Percentiles rank a stretch among this genome's conserved stretches.
Evolutionary conservation across 352 stramenopile species (phyloP).

Genomic region (Globisporangium splendens): DNA sequence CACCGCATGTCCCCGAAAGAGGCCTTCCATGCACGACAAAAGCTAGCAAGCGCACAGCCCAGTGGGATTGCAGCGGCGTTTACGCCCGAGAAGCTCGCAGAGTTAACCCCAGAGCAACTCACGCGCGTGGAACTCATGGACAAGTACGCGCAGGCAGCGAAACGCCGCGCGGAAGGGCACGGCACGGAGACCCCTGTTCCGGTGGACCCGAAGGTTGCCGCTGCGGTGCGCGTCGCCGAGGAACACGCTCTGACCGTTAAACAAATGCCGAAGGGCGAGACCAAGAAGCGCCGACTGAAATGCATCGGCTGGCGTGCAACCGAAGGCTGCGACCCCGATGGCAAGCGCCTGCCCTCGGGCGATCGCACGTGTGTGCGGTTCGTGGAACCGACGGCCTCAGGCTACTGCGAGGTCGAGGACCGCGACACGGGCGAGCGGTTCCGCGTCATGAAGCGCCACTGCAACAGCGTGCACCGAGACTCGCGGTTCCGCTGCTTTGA

Average conservation of each 20-base stretch:
- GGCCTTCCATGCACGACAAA: constrained; percentile 12
- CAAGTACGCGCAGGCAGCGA: constrained; percentile 1
- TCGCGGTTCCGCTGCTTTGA: constrained; percentile 20
- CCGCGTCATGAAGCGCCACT: constrained; percentile 17
- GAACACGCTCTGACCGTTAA: constrained; percentile 24
- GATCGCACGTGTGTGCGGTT: constrained; percentile 20
- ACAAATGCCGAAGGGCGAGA: constrained; percentile 18
- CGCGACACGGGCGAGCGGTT: constrained; percentile 17
- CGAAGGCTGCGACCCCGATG: constrained; percentile 19
- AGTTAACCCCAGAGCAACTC: background rate
- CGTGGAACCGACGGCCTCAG: constrained; percentile 13
- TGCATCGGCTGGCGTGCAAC: constrained; percentile 28
- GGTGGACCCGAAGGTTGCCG: constrained; percentile 18
- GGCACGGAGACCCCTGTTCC: background rate
- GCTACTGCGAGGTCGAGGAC: constrained; percentile 30
- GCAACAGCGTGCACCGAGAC: constrained; percentile 14
- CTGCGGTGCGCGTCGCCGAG: constrained; percentile 15
- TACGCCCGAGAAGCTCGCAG: background rate
- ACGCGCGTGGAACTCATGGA: constrained; percentile 4
- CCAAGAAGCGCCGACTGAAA: constrained; percentile 13
- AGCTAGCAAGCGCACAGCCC: background rate
- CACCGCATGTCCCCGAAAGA: constrained; percentile 3
- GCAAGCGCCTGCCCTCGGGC: constrained; percentile 12
- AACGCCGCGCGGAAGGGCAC: constrained; percentile 4
- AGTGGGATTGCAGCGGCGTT: background rate